Base-by-base conservation (phyloP, 306 rosid genomes). In the Arachis hypogaea region DNA sequence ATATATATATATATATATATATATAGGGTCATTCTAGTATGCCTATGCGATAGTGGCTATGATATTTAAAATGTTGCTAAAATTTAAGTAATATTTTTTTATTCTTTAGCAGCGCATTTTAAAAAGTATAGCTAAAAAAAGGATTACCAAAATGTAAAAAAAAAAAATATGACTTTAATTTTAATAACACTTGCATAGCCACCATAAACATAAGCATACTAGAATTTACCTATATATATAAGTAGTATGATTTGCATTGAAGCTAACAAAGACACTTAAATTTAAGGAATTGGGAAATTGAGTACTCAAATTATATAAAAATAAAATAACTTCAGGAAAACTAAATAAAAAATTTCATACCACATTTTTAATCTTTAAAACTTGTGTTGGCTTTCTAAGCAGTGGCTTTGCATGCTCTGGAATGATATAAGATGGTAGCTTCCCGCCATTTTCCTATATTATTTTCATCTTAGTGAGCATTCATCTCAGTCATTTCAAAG, bases 391-490 rank as follows among this genome's bases (percentile, higher is more conserved):
- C 80, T 79, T 84, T 82, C 80, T 77, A 56, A 92, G 95, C 71
- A 94, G 90, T 56, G 92, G 85, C 86, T 80, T 84, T 69, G 94
- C 95, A 78, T 83, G 92, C 74, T 92, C 93, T 12, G 97, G 96
- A 82, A 90, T 82, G 63, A 65, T 83, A 88, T 94, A 87, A 60
- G 86, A 66, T 29, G 86, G 82, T 41, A 77, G 77, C 73, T 51
- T 61, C 28, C 72, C 85, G 38, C 33, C 76, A 83, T 67, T 84
- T 80, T 82, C 97, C 99, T 94, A 74, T 67, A 78, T 45, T 11
- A 69, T 40, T 60, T 61, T 63, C n/a, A 61, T 71, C 30, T 69
- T 12, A 60, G 68, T 74, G 58, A 76, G 81, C 7, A 68, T 7
- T 28, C 52, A 77, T 45, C 52, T 22, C 28, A 81, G 51, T 69